Evolutionary conservation across 306 rosid species (phyloP).

Genomic region (Trichosanthes cucumerina): DNA sequence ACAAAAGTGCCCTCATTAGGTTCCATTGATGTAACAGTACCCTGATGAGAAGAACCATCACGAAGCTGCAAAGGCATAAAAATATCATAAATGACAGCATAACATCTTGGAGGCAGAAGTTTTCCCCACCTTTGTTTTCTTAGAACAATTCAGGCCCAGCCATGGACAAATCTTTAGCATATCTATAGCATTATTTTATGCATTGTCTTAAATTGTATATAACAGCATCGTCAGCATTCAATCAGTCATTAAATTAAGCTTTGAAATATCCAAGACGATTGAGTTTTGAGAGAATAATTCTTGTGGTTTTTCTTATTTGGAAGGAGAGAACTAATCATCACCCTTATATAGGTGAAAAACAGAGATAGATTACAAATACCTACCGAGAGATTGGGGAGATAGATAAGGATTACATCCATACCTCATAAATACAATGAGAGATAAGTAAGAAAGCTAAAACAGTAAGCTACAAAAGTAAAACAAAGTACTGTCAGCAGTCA

Average conservation of each 20-base stretch:
- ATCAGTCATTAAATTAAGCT: background rate
- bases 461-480: too few species aligned
- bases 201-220: background rate
- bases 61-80: conserved; percentile 39
- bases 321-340: too few species aligned
- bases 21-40: conserved; percentile 94
- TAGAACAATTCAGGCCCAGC: background rate
- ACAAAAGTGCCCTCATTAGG: conserved; percentile 80
- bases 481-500: too few species aligned
- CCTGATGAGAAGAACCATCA: conserved; percentile 86
- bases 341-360: too few species aligned
- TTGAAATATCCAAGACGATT: background rate
- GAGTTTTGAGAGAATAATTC: too few species aligned
- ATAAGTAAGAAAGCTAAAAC: too few species aligned
- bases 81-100: background rate
- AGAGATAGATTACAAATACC: too few species aligned
- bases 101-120: background rate
- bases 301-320: too few species aligned
- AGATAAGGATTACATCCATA: too few species aligned
- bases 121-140: background rate
- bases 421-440: too few species aligned
- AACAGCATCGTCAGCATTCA: background rate
- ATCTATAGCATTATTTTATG: background rate
- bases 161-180: background rate
- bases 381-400: too few species aligned